Evolutionary conservation across 345 rosid genomes (phyloP).

Genomic region (Eucalyptus regnans): DNA sequence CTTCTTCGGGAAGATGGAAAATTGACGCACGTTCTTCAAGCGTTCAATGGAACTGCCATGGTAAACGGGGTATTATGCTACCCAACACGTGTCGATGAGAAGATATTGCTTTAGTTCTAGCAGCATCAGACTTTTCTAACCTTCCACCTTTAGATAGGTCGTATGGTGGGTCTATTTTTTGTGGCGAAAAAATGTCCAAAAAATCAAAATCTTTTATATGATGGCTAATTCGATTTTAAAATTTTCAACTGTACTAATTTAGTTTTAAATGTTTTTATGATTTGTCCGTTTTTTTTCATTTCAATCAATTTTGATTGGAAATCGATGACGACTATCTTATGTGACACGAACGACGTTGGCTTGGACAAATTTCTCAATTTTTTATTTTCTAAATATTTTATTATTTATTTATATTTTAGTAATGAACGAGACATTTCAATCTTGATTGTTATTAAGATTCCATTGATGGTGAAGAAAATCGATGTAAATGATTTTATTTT

Average conservation of each 20-base stretch:
- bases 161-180: not conserved
- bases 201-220: not conserved
- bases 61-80: not conserved
- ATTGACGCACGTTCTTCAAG: not conserved
- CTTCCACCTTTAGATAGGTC: not conserved
- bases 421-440: not conserved
- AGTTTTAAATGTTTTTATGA: not conserved
- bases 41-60: not conserved
- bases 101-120: not conserved
- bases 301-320: not conserved
- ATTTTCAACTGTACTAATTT: not conserved
- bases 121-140: not conserved
- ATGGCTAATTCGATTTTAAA: fast-evolving
- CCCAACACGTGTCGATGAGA: not conserved
- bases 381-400: not conserved
- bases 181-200: not conserved
- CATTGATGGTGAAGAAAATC: not conserved
- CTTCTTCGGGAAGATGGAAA: not conserved
- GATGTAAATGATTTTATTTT: not conserved
- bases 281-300: not conserved
- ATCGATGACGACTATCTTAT: fast-evolving
- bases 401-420: not conserved
- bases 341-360: fast-evolving
- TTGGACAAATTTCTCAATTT: not conserved
- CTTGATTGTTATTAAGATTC: not conserved